Conservation (phyloP, 2,329 filamentous ascomycete species). For the Arthrinium phaeospermum region DNA sequence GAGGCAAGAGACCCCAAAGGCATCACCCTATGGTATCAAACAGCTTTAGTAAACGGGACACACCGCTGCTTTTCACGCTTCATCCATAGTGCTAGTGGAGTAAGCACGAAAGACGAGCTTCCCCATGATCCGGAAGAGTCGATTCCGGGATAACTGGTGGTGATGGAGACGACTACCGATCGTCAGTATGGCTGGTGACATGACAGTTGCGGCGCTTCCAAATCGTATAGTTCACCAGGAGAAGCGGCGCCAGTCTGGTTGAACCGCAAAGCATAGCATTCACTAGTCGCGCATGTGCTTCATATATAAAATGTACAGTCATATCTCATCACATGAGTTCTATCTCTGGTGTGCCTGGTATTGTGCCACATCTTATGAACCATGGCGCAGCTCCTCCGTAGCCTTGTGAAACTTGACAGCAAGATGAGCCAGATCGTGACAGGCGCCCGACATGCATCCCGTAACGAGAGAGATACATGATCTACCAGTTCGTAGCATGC, state of each 20-base stretch:
- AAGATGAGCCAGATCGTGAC: background rate
- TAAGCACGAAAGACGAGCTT: background rate
- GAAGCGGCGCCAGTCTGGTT: background rate
- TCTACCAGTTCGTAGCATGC: background rate
- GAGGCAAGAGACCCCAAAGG: background rate
- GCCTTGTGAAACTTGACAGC: conserved; percentile 4
- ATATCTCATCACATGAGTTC: background rate
- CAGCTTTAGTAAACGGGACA: background rate
- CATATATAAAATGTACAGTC: background rate
- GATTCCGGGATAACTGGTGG: background rate
- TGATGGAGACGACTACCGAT: background rate
- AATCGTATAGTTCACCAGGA: background rate
- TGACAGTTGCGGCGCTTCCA: background rate
- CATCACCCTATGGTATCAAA: background rate
- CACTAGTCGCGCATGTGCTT: background rate
- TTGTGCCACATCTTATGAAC: background rate
- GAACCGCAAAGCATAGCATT: background rate
- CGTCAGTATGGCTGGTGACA: background rate
- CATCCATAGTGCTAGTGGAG: background rate
- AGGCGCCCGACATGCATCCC: background rate
- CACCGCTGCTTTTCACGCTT: background rate
- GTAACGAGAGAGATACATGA: background rate
- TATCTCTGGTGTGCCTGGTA: background rate
- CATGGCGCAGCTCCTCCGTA: background rate
- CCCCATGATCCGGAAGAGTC: background rate